Percentiles rank a stretch among this genome's conserved stretches.
These are phyloP conservation scores for Gloeostereum incarnatum DNA, from an alignment of 768 basidiomycete species.

Conservation along the genomic window DNA sequence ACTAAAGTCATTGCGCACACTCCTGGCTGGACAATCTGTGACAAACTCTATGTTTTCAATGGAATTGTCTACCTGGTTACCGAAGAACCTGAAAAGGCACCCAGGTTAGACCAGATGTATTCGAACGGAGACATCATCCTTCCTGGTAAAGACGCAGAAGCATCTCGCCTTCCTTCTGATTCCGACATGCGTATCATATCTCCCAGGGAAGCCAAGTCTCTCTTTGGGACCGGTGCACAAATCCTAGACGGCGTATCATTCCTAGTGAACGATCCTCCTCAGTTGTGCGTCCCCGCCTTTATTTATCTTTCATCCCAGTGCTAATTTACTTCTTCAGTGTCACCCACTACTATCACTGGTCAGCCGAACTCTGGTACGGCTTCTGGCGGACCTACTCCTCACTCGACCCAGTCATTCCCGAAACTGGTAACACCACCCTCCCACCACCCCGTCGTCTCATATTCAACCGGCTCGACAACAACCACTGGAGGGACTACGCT, in stretches of 20 bases:
- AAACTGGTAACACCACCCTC: conserved; percentile 59
- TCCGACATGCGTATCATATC: conserved; percentile 73
- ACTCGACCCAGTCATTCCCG: conserved; percentile 59
- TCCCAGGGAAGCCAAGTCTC: conserved; percentile 47
- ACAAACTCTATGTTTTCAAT: conserved; percentile 72
- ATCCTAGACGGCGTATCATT: conserved; percentile 65
- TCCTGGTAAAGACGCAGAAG: conserved; percentile 45
- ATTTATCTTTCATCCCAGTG: conserved; percentile 1
- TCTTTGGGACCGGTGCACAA: conserved; percentile 70
- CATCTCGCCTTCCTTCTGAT: conserved; percentile 62
- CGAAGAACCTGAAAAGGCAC: conserved; percentile 57
- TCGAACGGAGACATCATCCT: conserved; percentile 57
- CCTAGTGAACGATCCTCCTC: conserved; percentile 75
- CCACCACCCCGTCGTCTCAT: conserved; percentile 67
- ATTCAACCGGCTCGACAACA: conserved; percentile 65
- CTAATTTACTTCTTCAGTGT: conserved; percentile 34
- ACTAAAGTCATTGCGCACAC: conserved; percentile 70
- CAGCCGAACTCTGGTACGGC: conserved; percentile 86
- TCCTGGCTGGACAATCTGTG: conserved; percentile 87
- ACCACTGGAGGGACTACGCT: conserved; percentile 87
- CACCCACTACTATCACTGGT: conserved; percentile 91
- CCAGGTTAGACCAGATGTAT: conserved; percentile 57
- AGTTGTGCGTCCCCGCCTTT: conserved; percentile 62
- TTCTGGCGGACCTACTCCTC: conserved; percentile 89
- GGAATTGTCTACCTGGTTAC: conserved; percentile 80